Conservation (phyloP, 441 rosid species). For the Biscutella laevigata region DNA sequence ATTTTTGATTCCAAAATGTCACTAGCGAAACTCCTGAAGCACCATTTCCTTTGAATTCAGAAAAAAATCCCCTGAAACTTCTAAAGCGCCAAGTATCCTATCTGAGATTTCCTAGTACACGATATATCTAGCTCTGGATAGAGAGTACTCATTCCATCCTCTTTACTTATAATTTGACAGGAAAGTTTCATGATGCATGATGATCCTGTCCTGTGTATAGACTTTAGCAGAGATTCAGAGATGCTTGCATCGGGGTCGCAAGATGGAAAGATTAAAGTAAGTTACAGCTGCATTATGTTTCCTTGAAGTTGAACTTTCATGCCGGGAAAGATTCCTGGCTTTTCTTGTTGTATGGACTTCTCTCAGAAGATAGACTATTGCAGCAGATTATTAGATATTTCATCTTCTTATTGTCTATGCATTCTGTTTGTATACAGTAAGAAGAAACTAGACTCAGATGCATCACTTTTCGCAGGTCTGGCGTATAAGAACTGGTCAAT, state of each 20-base stretch:
- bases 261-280: conserved; percentile 95
- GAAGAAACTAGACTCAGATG: conserved; percentile 6
- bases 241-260: conserved; percentile 92
- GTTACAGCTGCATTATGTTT: conserved; percentile 18
- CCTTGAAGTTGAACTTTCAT: not conserved
- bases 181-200: conserved; percentile 99
- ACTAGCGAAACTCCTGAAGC: not conserved
- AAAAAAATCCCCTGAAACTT: not conserved
- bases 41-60: not conserved
- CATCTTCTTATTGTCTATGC: not conserved
- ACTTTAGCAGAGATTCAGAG: conserved; percentile 97
- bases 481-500: conserved; percentile 93
- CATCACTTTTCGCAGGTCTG: conserved; percentile 54
- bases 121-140: not conserved
- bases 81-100: not conserved
- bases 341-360: conserved; percentile 4
- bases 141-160: conserved; percentile 4
- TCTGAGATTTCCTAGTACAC: not conserved
- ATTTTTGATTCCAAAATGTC: not conserved
- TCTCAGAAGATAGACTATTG: not conserved
- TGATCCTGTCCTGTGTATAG: conserved; percentile 90
- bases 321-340: no score
- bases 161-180: conserved; percentile 36
- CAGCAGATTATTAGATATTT: not conserved
- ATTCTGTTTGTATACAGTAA: not conserved